Percentiles rank a stretch among this genome's conserved stretches.
phyloP scores from a whole-genome alignment of 345 rosid species.

The Eutrema heterophyllum region DNA sequence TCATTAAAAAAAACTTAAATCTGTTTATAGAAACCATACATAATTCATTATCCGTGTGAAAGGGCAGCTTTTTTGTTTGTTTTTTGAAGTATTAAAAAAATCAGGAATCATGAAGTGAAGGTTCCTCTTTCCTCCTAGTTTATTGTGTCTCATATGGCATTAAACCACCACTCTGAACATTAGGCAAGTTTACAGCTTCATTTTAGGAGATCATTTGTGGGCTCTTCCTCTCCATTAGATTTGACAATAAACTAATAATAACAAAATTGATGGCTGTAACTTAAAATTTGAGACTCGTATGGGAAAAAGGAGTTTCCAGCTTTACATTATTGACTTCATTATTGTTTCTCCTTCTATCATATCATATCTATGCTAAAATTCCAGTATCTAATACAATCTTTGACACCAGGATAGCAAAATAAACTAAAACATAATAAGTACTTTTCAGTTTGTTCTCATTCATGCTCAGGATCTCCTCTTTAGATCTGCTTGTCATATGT shows the following conservation, averaged over 20 bases:
- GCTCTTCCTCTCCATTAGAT: conserved; percentile 11
- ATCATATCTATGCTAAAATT: conserved; percentile 49
- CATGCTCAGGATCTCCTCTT: conserved; percentile 35
- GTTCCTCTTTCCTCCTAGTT: conserved; percentile 22
- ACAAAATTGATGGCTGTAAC: conserved; percentile 4
- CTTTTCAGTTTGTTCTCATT: conserved; percentile 25
- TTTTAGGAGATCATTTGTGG: conserved; percentile 45
- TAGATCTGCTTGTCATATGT: conserved; percentile 31
- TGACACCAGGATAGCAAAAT: conserved; percentile 26
- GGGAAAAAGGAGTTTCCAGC: conserved; percentile 12
- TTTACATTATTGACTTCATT: conserved; percentile 24
- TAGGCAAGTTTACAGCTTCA: conserved; percentile 45
- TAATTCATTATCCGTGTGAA: conserved; percentile 30
- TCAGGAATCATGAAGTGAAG: conserved; percentile 16
- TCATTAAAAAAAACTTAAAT: neutral
- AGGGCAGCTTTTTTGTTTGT: conserved; percentile 22
- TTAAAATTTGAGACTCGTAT: conserved; percentile 19
- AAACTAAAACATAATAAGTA: conserved; percentile 1
- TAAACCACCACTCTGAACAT: conserved; percentile 37
- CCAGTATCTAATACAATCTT: conserved; percentile 33
- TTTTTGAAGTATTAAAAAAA: neutral
- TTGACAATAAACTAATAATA: conserved; percentile 6
- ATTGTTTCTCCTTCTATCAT: conserved; percentile 11
- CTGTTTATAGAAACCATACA: conserved; percentile 7
- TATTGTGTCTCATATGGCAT: conserved; percentile 25